Percentiles rank a stretch among this genome's conserved stretches.
Evolutionary conservation across 768 basidiomycete species (phyloP).

Genomic region (Termitomyces sp.): DNA sequence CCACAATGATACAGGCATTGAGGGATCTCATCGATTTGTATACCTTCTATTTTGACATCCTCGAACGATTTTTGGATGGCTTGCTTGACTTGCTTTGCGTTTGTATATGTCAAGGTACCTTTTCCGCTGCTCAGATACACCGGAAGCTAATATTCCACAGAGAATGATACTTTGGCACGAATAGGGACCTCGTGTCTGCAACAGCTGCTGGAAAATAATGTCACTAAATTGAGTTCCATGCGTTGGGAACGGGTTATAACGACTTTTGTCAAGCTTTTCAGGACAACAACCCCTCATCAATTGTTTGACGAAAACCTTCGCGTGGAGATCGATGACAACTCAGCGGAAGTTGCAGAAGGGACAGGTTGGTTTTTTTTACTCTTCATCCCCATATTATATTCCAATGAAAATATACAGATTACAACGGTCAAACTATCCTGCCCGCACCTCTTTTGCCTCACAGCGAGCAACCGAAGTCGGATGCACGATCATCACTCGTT

Average conservation of each 20-base stretch:
- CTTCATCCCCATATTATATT: background rate
- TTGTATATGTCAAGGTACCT: conserved; percentile 94
- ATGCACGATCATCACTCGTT: conserved; percentile 47
- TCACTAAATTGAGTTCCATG: conserved; percentile 72
- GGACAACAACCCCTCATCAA: conserved; percentile 95
- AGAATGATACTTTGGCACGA: conserved; percentile 95
- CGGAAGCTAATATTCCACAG: conserved; percentile 34
- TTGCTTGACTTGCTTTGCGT: conserved; percentile 88
- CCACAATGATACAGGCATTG: conserved; percentile 97
- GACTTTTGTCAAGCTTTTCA: conserved; percentile 94
- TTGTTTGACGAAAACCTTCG: conserved; percentile 90
- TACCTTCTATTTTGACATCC: conserved; percentile 88
- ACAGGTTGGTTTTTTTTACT: conserved; percentile 23
- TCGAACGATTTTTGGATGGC: conserved; percentile 91
- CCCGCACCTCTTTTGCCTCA: conserved; percentile 84
- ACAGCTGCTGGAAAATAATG: conserved; percentile 91
- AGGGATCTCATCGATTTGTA: conserved; percentile 94
- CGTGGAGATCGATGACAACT: conserved; percentile 67
- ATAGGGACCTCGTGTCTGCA: conserved; percentile 98
- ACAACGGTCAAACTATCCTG: conserved; percentile 63
- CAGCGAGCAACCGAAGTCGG: conserved; percentile 44
- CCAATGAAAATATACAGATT: conserved; percentile 33
- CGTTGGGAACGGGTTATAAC: conserved; percentile 91
- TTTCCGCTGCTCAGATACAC: background rate
- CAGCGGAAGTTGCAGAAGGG: conserved; percentile 50